Evolutionary conservation across 2,329 filamentous ascomycete species (phyloP), one percentile per base, ranked within the genome.

Genomic region (Lanzia echinophila): DNA sequence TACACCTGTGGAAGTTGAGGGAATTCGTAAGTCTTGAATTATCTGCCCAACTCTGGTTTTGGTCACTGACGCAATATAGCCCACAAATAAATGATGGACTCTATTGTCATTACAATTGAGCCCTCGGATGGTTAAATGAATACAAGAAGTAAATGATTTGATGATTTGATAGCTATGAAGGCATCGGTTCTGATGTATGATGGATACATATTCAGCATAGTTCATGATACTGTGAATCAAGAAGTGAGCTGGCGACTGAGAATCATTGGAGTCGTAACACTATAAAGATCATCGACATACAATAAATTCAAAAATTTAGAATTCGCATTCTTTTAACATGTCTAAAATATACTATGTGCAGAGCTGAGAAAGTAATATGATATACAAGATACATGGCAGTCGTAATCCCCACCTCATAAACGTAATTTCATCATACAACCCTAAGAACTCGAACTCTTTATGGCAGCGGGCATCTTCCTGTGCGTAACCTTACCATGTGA

Each of bases 1-100:
- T 56, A 70, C 79, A 68, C 78, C 84, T 38, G 66, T 75, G 61
- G 73, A 78, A 31, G 82, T 78, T 58, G 83, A 87, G 69, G 83
- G 79, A 56, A 81, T 82, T 57, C 49, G 62, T 63, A 59, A 59
- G 63, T 63, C 15, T 33, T 17, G 43, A 13, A 11, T 20, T 0
- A 17, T 32, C 7, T 33, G 13, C 24, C 20, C 13, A 13, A 20
- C 6, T 15, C 6, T 6, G 3, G 10, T 31, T 31, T 15, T n/a
- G 38, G 12, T 41, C 11, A 5, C 38, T 41, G 10, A 41, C 17
- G 2, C 20, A 20, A 19, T 41, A 4, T 44, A 44, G 41, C 41
- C 12, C 41, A 44, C 22, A 44, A 44, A 41, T 41, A 41, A 41
- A 41, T 41, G 38, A 19, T 12, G 38, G n/a, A 22, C 17, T 28